Conservation (phyloP, 202 grass and related monocot species). For the Brachypodium distachyon region DNA sequence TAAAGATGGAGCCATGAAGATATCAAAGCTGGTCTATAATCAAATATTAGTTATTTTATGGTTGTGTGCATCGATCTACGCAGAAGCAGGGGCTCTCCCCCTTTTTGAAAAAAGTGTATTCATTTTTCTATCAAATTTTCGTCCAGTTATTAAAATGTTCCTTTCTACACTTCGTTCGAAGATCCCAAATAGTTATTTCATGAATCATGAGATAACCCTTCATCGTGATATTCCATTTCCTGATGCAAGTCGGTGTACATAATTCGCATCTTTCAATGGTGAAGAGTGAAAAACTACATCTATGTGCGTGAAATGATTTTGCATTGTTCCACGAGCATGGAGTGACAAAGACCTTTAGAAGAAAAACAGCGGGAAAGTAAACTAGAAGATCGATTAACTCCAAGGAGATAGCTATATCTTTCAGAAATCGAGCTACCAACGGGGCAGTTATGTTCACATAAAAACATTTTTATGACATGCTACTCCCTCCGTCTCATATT, state of each 20-base stretch:
- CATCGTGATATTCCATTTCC: background rate
- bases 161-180: background rate
- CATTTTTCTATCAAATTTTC: background rate
- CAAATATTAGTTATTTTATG: background rate
- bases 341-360: background rate
- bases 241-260: slow-evolving; percentile 9
- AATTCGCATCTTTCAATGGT: background rate
- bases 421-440: background rate
- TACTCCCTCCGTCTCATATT: too few species aligned
- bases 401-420: background rate
- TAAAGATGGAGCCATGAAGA: background rate
- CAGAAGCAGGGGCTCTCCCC: too few species aligned
- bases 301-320: background rate
- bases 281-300: background rate
- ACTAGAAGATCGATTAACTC: background rate
- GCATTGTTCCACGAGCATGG: background rate
- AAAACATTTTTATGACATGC: background rate
- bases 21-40: background rate
- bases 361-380: background rate
- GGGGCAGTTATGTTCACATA: background rate
- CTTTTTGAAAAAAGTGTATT: too few species aligned
- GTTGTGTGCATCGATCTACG: too few species aligned
- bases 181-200: background rate
- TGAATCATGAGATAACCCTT: background rate
- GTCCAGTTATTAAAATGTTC: background rate